A percentile compares a stretch with the other conserved stretches of the same genome.
phyloP scores from a whole-genome alignment of 2,329 filamentous ascomycete genomes.

The Xylaria arbuscula region DNA sequence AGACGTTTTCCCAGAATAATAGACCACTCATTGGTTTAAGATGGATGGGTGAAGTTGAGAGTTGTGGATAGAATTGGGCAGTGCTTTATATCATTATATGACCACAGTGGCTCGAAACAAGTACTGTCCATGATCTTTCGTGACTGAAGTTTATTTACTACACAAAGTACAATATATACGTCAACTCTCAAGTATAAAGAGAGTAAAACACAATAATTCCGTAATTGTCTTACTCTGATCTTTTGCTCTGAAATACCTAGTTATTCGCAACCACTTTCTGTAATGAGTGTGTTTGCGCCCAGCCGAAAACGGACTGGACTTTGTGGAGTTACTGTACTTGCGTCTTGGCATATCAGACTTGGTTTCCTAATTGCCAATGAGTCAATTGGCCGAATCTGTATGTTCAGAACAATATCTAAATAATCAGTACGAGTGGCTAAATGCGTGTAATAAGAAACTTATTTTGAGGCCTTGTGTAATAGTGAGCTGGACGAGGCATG shows the following conservation, averaged over 20 bases:
- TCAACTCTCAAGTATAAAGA: too few relatives aligned
- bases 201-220: too few relatives aligned
- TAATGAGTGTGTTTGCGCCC: too few relatives aligned
- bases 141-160: too few relatives aligned
- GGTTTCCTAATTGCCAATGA: constrained; percentile 5
- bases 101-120: too few relatives aligned
- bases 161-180: too few relatives aligned
- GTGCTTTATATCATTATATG: not conserved
- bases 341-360: constrained; percentile 20
- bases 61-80: not conserved
- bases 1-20: not conserved
- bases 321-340: constrained; percentile 1
- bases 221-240: too few relatives aligned
- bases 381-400: not conserved
- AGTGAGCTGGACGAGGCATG: constrained; percentile 11
- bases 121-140: too few relatives aligned
- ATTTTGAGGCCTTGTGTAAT: not conserved
- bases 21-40: not conserved
- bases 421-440: not conserved
- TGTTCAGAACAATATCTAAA: not conserved
- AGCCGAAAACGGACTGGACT: too few relatives aligned
- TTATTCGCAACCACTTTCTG: too few relatives aligned
- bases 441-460: constrained; percentile 8
- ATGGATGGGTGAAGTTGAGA: not conserved
- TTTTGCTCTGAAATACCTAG: too few relatives aligned